phyloP scores from a whole-genome alignment of 225 moss, liverwort and hornwort genomes.

The Ulota crispa region DNA sequence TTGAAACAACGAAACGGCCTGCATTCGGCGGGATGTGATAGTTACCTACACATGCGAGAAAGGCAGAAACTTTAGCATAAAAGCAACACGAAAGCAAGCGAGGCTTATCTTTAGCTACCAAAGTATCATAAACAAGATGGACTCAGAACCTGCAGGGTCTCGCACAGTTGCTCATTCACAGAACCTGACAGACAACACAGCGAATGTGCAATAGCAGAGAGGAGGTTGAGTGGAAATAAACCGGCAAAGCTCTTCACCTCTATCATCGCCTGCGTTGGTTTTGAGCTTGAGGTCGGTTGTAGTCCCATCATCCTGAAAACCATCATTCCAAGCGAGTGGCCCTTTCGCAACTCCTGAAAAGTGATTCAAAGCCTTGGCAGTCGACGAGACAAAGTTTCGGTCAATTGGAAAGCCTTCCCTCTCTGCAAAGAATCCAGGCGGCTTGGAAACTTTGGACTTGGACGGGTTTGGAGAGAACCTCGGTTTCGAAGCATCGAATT shows the following conservation, averaged over 20 bases:
- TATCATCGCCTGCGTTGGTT: constrained; percentile 25
- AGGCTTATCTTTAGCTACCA: neutral
- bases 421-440: constrained; percentile 47
- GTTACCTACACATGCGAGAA: constrained; percentile 32
- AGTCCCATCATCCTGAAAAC: constrained; percentile 45
- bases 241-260: constrained; percentile 30
- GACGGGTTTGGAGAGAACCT: constrained; percentile 23
- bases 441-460: constrained; percentile 36
- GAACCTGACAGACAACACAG: neutral
- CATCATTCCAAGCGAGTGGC: constrained; percentile 53
- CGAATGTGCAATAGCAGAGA: neutral
- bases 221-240: neutral
- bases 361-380: constrained; percentile 47
- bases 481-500: constrained; percentile 32
- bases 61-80: constrained; percentile 12
- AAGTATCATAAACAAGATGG: neutral
- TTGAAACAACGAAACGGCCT: constrained; percentile 27
- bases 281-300: constrained; percentile 32
- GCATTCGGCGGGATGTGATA: constrained; percentile 29
- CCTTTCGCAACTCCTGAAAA: constrained; percentile 57
- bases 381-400: constrained; percentile 30
- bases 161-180: neutral
- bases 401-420: constrained; percentile 38
- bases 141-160: neutral
- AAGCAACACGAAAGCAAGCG: neutral